Evolutionary conservation across 345 rosid genomes (phyloP).

Genomic region (Pistacia integerrima): DNA sequence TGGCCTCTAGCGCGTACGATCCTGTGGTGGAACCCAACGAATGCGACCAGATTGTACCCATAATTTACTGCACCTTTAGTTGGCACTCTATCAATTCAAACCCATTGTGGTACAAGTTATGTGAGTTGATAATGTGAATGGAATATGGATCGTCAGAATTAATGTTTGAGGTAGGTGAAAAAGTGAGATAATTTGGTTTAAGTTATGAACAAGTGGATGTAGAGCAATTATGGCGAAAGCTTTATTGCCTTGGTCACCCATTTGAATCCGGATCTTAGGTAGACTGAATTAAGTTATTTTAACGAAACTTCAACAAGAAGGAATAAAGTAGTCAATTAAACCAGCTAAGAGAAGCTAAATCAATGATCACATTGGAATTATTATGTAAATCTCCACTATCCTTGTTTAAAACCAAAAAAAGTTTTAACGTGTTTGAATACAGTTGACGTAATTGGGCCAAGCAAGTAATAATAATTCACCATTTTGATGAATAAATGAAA

Average conservation of each 20-base stretch:
- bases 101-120: not conserved
- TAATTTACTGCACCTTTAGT: not conserved
- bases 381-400: not conserved
- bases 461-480: not conserved
- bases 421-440: constrained; percentile 3
- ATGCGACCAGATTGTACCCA: not conserved
- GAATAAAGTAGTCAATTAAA: constrained; percentile 11
- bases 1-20: not conserved
- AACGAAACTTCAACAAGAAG: not conserved
- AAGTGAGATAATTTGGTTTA: not conserved
- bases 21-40: constrained; percentile 18
- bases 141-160: not conserved
- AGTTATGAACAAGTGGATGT: not conserved
- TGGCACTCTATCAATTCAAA: not conserved
- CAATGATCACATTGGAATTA: constrained; percentile 2
- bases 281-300: too few species aligned
- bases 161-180: not conserved
- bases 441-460: not conserved
- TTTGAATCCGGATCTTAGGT: too few species aligned
- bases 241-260: not conserved
- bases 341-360: not conserved
- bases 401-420: not conserved
- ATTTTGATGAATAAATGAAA: not conserved
- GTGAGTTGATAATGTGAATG: not conserved
- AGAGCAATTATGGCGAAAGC: not conserved